Conservation (phyloP, 1,284 basidiomycete genomes). For the Gomphus bonarii region DNA sequence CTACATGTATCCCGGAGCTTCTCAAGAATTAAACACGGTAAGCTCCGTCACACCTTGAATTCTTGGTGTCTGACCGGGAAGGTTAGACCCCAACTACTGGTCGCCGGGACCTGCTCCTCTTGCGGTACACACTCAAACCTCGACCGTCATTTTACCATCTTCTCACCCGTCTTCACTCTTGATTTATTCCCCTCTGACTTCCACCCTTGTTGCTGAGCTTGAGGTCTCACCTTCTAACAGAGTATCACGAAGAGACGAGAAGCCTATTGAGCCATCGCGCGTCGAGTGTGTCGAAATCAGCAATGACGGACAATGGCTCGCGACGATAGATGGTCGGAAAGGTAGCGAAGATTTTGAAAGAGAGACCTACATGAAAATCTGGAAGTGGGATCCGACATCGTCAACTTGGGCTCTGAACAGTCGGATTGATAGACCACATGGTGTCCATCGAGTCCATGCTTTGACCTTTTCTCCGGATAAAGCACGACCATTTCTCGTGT, state of each 20-base stretch:
- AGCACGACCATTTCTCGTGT: constrained; percentile 37
- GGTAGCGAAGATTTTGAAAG: constrained; percentile 51
- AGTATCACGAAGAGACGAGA: constrained; percentile 77
- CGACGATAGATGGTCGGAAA: constrained; percentile 76
- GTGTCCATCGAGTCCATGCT: constrained; percentile 50
- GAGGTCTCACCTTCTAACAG: constrained; percentile 93
- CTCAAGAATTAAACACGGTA: constrained; percentile 71
- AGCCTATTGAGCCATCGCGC: constrained; percentile 64
- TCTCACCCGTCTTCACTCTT: constrained; percentile 94
- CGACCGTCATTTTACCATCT: constrained; percentile 80
- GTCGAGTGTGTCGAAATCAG: constrained; percentile 69
- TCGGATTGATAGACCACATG: constrained; percentile 86
- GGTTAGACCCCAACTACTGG: constrained; percentile 36
- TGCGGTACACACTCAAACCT: constrained; percentile 59
- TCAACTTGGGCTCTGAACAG: constrained; percentile 60
- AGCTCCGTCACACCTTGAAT: constrained; percentile 17
- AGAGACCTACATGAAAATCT: constrained; percentile 83
- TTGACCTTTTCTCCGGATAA: constrained; percentile 45
- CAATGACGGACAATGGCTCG: constrained; percentile 79
- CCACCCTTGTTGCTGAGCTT: constrained; percentile 73
- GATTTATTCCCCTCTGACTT: constrained; percentile 71
- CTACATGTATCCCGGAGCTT: constrained; percentile 70
- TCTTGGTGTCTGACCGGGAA: constrained; percentile 4
- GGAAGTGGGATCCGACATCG: constrained; percentile 61
- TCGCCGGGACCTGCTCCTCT: constrained; percentile 45